Conservation (phyloP, 345 rosid genomes). For the Carallia pectinifolia region DNA sequence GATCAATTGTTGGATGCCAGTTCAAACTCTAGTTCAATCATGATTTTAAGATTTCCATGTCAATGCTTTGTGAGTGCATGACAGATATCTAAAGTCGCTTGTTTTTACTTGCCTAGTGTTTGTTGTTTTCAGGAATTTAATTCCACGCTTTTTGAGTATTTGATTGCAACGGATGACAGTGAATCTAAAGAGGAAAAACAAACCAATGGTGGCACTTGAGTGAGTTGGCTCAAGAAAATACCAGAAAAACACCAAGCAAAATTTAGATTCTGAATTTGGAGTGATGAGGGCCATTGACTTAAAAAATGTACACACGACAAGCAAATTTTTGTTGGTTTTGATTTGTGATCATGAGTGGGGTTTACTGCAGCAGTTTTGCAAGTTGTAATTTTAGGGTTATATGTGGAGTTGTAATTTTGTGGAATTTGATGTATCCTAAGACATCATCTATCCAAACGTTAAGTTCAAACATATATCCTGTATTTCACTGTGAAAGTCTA, state of each 20-base stretch:
- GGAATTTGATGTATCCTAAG: too few species aligned
- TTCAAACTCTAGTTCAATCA: too few species aligned
- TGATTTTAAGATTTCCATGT: too few species aligned
- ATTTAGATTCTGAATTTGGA: slow-evolving; percentile 81
- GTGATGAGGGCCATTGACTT: slow-evolving; percentile 95
- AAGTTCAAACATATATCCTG: too few species aligned
- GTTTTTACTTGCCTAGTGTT: slow-evolving; percentile 14
- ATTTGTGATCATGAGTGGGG: background rate
- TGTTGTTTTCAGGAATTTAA: slow-evolving; percentile 68
- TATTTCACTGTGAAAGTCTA: too few species aligned
- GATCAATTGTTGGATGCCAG: too few species aligned
- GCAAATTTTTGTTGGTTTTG: slow-evolving; percentile 10
- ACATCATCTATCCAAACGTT: too few species aligned
- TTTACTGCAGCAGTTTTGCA: background rate
- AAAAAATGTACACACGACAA: slow-evolving; percentile 85
- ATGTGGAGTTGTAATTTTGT: too few species aligned
- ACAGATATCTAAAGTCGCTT: too few species aligned
- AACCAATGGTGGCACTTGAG: slow-evolving; percentile 31
- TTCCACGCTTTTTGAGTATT: slow-evolving; percentile 78
- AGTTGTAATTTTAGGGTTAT: background rate
- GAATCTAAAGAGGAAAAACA: slow-evolving; percentile 59
- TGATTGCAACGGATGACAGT: slow-evolving; percentile 80
- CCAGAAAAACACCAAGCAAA: slow-evolving; percentile 47
- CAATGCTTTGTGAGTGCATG: too few species aligned
- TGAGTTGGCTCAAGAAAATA: slow-evolving; percentile 40